Conservation (phyloP, 164 flowering plant genomes). For the Dillenia turbinata region DNA sequence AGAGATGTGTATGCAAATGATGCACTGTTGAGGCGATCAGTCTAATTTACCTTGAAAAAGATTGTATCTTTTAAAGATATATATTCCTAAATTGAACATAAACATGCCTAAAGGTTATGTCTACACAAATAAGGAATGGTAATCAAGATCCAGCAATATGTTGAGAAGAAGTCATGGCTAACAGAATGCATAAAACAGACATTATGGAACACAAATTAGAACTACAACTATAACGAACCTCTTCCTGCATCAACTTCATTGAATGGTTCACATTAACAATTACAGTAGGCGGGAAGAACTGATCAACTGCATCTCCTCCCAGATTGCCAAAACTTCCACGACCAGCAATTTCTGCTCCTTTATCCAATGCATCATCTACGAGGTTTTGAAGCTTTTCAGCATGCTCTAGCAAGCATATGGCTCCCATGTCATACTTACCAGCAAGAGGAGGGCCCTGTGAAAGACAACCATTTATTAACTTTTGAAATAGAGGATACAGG, state of each 20-base stretch:
- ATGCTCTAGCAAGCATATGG: conserved; percentile 89
- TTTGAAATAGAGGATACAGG: background rate
- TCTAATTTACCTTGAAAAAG: no score
- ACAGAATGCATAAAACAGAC: no score
- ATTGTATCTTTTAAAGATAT: no score
- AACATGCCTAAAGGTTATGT: no score
- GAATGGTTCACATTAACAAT: conserved; percentile 75
- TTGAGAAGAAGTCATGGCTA: no score
- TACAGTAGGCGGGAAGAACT: conserved; percentile 96
- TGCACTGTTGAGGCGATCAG: no score
- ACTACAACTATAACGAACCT: conserved; percentile 39
- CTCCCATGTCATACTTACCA: conserved; percentile 97
- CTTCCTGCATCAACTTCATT: conserved; percentile 95
- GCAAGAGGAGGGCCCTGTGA: conserved; percentile 87
- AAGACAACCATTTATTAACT: conserved; percentile 3
- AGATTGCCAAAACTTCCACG: conserved; percentile 92
- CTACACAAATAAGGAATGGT: no score
- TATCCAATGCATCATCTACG: conserved; percentile 79
- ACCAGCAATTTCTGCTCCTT: conserved; percentile 88
- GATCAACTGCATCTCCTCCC: conserved; percentile 89
- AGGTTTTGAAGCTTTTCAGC: conserved; percentile 86
- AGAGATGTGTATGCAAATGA: no score
- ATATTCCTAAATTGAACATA: no score
- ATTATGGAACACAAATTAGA: no score
- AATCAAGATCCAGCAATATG: no score